phyloP scores from a whole-genome alignment of 148 eudicot genomes.

The Beta vulgaris region DNA sequence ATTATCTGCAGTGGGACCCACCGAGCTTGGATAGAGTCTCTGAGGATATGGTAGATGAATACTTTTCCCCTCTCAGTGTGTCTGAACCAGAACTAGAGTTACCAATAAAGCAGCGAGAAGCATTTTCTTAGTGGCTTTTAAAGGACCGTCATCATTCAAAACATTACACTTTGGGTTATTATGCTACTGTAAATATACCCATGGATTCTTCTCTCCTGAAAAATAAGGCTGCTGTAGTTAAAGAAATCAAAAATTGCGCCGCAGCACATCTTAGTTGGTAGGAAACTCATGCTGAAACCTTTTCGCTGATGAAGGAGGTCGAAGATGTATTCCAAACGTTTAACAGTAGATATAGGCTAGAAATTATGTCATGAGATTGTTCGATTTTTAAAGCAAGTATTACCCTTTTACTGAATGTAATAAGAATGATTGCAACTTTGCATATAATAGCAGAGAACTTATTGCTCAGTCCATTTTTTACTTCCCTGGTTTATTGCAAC shows the following conservation, averaged over 20 bases:
- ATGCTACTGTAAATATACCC: slow-evolving; percentile 1
- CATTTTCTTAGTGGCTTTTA: slow-evolving; percentile 43
- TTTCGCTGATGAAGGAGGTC: no score
- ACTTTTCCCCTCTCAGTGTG: slow-evolving; percentile 50
- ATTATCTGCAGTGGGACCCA: slow-evolving; percentile 77
- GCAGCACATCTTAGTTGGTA: background rate
- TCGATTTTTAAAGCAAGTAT: no score
- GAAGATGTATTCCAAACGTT: background rate
- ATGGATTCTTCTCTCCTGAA: background rate
- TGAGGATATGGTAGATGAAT: slow-evolving; percentile 81
- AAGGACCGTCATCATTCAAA: slow-evolving; percentile 6
- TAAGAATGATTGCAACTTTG: background rate
- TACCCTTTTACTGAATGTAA: background rate
- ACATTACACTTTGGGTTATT: background rate
- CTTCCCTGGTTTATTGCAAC: background rate
- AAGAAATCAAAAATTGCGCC: background rate
- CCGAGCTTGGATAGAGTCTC: slow-evolving; percentile 72
- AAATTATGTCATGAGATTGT: no score
- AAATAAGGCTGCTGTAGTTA: background rate
- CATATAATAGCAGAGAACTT: no score
- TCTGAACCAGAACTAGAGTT: slow-evolving; percentile 70
- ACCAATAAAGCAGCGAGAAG: slow-evolving; percentile 64
- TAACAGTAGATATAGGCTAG: no score
- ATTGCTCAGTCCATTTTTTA: no score
- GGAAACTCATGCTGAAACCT: background rate